These are phyloP conservation scores for Apiospora kogelbergensis DNA, from an alignment of 2,329 filamentous ascomycete species.

Conservation along the genomic window DNA sequence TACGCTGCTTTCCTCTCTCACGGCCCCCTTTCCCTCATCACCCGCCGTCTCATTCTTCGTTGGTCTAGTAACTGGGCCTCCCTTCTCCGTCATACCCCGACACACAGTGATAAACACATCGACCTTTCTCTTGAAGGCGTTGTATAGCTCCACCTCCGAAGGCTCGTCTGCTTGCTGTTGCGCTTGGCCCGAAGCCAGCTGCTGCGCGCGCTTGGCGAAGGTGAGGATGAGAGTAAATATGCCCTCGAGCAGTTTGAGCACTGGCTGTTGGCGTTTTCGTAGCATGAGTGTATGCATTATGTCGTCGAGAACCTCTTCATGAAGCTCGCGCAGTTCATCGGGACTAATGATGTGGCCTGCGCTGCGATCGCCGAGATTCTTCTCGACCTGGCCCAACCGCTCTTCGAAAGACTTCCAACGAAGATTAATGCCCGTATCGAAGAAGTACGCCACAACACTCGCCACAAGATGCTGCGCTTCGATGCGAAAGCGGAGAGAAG, in stretches of 20 bases:
- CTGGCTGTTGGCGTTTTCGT: slow-evolving; percentile 71
- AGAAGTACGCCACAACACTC: slow-evolving; percentile 72
- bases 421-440: slow-evolving; percentile 72
- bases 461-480: slow-evolving; percentile 81
- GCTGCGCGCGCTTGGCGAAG: slow-evolving; percentile 59
- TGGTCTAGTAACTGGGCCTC: slow-evolving; percentile 39
- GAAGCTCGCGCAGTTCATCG: slow-evolving; percentile 65
- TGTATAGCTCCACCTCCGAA: slow-evolving; percentile 53
- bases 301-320: slow-evolving; percentile 71
- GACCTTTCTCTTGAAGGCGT: slow-evolving; percentile 68
- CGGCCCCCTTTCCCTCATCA: slow-evolving; percentile 35
- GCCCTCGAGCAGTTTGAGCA: slow-evolving; percentile 72
- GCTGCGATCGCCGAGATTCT: slow-evolving; percentile 42
- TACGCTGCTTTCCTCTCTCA: slow-evolving; percentile 58
- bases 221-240: slow-evolving; percentile 72
- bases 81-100: slow-evolving; percentile 65
- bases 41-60: slow-evolving; percentile 24
- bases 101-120: slow-evolving; percentile 74
- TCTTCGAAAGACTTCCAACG: slow-evolving; percentile 72
- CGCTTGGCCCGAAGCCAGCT: slow-evolving; percentile 38
- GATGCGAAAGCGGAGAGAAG: slow-evolving; percentile 62
- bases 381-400: slow-evolving; percentile 65
- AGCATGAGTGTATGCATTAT: slow-evolving; percentile 75
- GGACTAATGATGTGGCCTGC: slow-evolving; percentile 51
- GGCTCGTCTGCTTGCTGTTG: slow-evolving; percentile 13